Base-by-base conservation (phyloP, 2,329 filamentous ascomycete genomes). In the Passalora sequoiae region DNA sequence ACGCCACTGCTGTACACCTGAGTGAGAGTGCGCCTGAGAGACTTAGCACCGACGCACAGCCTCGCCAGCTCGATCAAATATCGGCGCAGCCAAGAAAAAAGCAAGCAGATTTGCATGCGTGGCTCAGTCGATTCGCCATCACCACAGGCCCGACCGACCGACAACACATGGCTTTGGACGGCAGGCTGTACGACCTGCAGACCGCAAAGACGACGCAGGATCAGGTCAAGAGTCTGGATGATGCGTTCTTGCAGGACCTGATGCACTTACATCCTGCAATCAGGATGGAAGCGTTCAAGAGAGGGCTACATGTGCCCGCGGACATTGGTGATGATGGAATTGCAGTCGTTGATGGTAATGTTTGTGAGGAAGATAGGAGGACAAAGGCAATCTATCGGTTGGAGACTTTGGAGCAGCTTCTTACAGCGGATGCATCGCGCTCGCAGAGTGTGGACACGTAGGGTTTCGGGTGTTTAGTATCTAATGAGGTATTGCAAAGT, bases 181-280 rank as follows among this genome's bases (percentile, higher is more conserved):
- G n/a, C 10, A 31, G n/a, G 7, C 28, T 13, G 28, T 2, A 2
- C 28, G 16, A 3, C 28, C 15, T 19, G 15, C 7, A 33, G 9
- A 33, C n/a, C n/a, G 13, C 15, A 33, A 19, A 19, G 7, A 17
- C 30, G 6, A 19, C n/a, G 15, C 15, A 33, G n/a, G 3, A 19
- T 33, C 15, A 3, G 21, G 30, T 8, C 30, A 19, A 24, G 17
- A 36, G 17, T 24, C 33, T 36, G 10, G 33, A 36, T 24, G 33
- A 24, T 20, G n/a, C 8, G 17, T 36, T 15, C n/a, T 13, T 36
- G 17, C 19, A 21, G 17, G 33, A 36, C 13, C 33, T 24, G 19
- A 36, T 36, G 33, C 33, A 36, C 8, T 17, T 36, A 8, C 33
- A 36, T 8, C 33, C 33, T 12, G 33, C 33, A 9, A 20, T 36